phyloP scores from a whole-genome alignment of 2,329 filamentous ascomycete species.

The Bipolaris oryzae region DNA sequence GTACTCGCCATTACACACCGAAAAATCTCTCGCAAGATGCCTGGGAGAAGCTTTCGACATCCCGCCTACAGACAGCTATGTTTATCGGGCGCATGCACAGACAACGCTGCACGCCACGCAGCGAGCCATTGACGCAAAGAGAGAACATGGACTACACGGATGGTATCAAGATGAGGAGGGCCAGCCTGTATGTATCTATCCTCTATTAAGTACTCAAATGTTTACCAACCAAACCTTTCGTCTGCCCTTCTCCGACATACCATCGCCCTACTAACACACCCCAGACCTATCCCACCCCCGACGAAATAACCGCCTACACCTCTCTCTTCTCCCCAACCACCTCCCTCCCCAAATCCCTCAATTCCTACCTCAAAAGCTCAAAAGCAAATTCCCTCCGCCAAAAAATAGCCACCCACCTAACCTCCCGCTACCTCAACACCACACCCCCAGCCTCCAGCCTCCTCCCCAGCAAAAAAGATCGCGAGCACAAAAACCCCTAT shows the following conservation, averaged over 20 bases:
- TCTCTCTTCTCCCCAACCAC: slow-evolving; percentile 64
- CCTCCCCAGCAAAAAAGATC: slow-evolving; percentile 45
- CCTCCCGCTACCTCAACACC: slow-evolving; percentile 57
- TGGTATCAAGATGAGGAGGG: slow-evolving; percentile 58
- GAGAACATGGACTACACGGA: slow-evolving; percentile 54
- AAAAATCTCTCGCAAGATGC: slow-evolving; percentile 50
- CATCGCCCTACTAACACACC: neutral
- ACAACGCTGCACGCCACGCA: slow-evolving; percentile 59
- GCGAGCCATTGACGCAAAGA: slow-evolving; percentile 55
- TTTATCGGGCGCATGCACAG: slow-evolving; percentile 58
- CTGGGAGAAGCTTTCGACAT: slow-evolving; percentile 58
- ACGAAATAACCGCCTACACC: slow-evolving; percentile 70
- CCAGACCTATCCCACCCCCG: slow-evolving; percentile 27
- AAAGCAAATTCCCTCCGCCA: slow-evolving; percentile 67
- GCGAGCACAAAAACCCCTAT: slow-evolving; percentile 66
- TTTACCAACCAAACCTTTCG: too few relatives aligned
- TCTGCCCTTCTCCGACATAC: neutral
- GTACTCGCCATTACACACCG: slow-evolving; percentile 30
- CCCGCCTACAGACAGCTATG: slow-evolving; percentile 53
- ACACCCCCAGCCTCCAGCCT: slow-evolving; percentile 23
- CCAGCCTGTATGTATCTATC: slow-evolving; percentile 33
- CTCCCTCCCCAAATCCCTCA: slow-evolving; percentile 66
- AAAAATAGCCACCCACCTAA: slow-evolving; percentile 62
- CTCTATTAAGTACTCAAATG: neutral
- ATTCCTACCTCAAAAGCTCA: slow-evolving; percentile 68